Evolutionary conservation across 1,284 basidiomycete genomes (phyloP).

Genomic region (Gymnopus androsaceus): DNA sequence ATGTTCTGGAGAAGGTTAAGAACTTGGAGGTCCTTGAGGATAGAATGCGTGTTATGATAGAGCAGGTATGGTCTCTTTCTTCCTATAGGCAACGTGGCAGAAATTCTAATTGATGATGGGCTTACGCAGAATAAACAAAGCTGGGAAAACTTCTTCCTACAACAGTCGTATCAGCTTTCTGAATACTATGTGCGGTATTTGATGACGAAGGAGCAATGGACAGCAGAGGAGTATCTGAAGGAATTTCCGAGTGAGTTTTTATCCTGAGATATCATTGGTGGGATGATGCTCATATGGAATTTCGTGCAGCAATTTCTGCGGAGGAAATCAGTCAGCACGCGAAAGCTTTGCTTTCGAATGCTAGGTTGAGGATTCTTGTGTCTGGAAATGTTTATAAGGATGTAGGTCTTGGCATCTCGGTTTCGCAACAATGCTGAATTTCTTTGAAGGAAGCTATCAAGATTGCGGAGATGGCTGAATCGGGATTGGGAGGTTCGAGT

Average conservation of each 20-base stretch:
- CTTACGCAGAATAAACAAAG: slow-evolving; percentile 60
- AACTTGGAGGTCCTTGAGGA: slow-evolving; percentile 69
- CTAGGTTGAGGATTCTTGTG: slow-evolving; percentile 78
- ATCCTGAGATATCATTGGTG: too few species aligned
- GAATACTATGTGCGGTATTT: slow-evolving; percentile 80
- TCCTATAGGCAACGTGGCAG: background rate
- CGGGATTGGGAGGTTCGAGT: slow-evolving; percentile 61
- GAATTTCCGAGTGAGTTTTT: slow-evolving; percentile 71
- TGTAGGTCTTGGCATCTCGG: slow-evolving; percentile 43
- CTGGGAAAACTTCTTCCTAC: slow-evolving; percentile 87
- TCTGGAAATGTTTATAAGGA: slow-evolving; percentile 86
- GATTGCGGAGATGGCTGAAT: slow-evolving; percentile 75
- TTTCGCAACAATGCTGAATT: slow-evolving; percentile 3
- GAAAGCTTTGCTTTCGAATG: slow-evolving; percentile 61
- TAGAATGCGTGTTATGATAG: slow-evolving; percentile 83
- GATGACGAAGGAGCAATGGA: slow-evolving; percentile 76
- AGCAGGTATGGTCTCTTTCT: slow-evolving; percentile 59
- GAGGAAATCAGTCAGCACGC: slow-evolving; percentile 77
- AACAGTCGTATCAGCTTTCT: slow-evolving; percentile 82
- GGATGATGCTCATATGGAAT: background rate
- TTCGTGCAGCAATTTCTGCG: slow-evolving; percentile 38
- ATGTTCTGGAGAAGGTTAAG: slow-evolving; percentile 77
- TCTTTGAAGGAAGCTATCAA: slow-evolving; percentile 69
- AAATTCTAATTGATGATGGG: background rate
- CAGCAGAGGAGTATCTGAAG: slow-evolving; percentile 76